phyloP scores from a whole-genome alignment of 495 filamentous ascomycete species.

The Penicillium fimorum region DNA sequence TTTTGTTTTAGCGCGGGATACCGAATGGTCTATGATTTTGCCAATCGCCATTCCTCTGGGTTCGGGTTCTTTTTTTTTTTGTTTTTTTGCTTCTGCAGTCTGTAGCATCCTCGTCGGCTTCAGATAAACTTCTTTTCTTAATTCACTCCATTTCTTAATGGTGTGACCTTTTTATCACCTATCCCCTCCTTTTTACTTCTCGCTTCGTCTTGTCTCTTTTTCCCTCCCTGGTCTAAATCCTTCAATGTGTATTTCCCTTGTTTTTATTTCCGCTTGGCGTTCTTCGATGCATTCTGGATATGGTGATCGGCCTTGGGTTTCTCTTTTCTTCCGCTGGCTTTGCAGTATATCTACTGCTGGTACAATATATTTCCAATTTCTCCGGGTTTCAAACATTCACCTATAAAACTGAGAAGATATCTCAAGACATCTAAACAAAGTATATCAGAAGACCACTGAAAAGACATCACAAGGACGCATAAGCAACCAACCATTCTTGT shows the following conservation, averaged over 20 bases:
- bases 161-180: slow-evolving; percentile 8
- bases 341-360: slow-evolving; percentile 2
- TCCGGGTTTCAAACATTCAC: slow-evolving; percentile 1
- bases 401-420: background rate
- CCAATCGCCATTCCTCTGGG: slow-evolving; percentile 22
- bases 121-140: slow-evolving; percentile 10
- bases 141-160: slow-evolving; percentile 9
- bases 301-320: slow-evolving; percentile 34
- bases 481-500: too few species aligned
- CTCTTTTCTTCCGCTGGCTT: slow-evolving; percentile 18
- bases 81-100: slow-evolving; percentile 15
- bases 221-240: slow-evolving; percentile 6
- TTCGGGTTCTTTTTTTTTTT: slow-evolving; percentile 16
- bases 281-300: slow-evolving; percentile 40
- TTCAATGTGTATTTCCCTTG: slow-evolving; percentile 24
- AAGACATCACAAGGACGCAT: too few species aligned
- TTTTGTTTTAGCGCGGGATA: slow-evolving; percentile 37
- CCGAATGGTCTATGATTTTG: slow-evolving; percentile 32
- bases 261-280: slow-evolving; percentile 33
- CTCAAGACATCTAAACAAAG: too few species aligned
- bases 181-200: slow-evolving; percentile 13
- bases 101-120: slow-evolving; percentile 11
- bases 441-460: too few species aligned
- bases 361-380: slow-evolving; percentile 21
- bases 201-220: slow-evolving; percentile 5